phyloP scores from a whole-genome alignment of 345 rosid species.

The Streptanthus diversifolius region DNA sequence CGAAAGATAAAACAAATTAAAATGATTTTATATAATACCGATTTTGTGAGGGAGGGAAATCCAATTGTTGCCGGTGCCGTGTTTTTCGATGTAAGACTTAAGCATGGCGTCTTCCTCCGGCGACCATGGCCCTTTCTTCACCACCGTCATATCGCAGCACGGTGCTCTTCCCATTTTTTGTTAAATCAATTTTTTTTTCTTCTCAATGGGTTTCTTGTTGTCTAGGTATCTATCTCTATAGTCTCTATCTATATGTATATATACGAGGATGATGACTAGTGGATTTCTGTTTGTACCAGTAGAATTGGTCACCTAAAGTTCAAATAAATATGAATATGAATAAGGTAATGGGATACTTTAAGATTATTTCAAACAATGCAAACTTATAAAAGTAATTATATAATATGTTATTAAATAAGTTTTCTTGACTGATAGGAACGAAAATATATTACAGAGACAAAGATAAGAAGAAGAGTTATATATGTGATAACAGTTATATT shows the following conservation, averaged over 20 bases:
- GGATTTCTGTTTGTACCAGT: constrained; percentile 7
- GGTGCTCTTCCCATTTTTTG: constrained; percentile 78
- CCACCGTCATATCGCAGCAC: constrained; percentile 82
- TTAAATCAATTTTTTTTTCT: constrained; percentile 2
- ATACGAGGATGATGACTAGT: constrained; percentile 7
- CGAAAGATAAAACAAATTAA: background rate
- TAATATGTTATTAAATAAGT: background rate
- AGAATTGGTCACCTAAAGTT: constrained; percentile 18
- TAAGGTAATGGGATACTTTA: background rate
- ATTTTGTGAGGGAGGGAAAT: constrained; percentile 73
- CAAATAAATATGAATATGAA: constrained; percentile 10
- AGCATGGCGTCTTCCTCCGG: constrained; percentile 83
- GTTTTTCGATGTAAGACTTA: constrained; percentile 54
- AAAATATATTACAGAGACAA: background rate
- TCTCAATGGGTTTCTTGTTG: constrained; percentile 11
- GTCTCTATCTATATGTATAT: constrained; percentile 19
- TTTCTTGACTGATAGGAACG: background rate
- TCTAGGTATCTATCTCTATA: constrained; percentile 18
- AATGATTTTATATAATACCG: constrained; percentile 36
- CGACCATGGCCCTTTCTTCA: constrained; percentile 91
- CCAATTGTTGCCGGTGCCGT: constrained; percentile 83
- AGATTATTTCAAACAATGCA: background rate
- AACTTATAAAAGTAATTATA: background rate
- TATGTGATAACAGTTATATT: background rate
- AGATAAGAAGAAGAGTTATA: background rate